Base-by-base conservation (phyloP, 768 basidiomycete genomes). In the Cystoderma amianthinum region DNA sequence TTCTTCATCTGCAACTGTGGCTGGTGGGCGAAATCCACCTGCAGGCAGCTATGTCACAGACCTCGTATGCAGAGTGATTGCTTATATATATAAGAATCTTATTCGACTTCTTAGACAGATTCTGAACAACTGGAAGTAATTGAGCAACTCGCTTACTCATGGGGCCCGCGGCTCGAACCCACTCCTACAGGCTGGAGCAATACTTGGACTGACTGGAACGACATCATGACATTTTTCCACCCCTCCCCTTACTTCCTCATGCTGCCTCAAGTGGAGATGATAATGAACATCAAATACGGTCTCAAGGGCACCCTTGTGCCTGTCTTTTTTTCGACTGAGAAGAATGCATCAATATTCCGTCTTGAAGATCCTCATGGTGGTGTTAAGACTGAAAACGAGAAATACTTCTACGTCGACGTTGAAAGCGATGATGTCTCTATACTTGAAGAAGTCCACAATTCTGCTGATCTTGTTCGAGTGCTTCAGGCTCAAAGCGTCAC, bases 251-350 rank as follows among this genome's bases (percentile, higher is more conserved):
- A 48, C 41, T 54, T 52, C 37, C 44, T 54, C 30, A 41, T 45
- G 41, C 37, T 54, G 18, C 53, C 50, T 20, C 53, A 52, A 38
- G 52, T 54, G 24, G 50, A 51, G 22, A 36, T 48, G n/a, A 12
- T 54, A 7, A 11, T 54, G 28, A 54, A 54, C 42, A 41, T 54
- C 18, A 28, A 37, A 32, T 50, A 52, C 39, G 25, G 25, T 7
- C 25, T 28, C 25, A 7, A n/a, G 7, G 25, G 25, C 25, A 28
- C 25, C 7, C 25, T n/a, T n/a, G 25, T 28, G 7, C 25, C 25
- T 7, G n/a, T 28, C n/a, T n/a, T 28, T n/a, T 28, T 28, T n/a
- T 28, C 25, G 7, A 28, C 7, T 28, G 25, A 28, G 25, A 7
- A 28, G 7, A 28, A 28, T 28, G 25, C 25, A 7, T 28, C 7